Evolutionary conservation across 768 basidiomycete genomes (phyloP).

Genomic region (Flagelloscypha sp.): DNA sequence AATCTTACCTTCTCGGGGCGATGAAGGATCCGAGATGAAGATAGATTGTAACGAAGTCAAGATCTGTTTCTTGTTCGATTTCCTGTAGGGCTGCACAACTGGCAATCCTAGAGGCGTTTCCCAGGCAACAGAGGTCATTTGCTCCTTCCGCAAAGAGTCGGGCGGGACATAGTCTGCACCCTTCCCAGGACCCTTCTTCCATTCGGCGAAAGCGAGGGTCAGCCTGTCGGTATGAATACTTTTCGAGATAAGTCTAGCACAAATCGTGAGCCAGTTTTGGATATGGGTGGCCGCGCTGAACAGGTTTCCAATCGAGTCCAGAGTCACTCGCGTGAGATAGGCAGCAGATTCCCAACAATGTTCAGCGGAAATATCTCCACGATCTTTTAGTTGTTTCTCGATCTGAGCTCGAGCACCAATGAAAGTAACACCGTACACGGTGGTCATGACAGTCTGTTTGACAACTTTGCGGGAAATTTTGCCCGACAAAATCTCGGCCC

Average conservation of each 20-base stretch:
- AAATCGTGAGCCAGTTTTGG: slow-evolving; percentile 82
- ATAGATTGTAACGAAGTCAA: slow-evolving; percentile 80
- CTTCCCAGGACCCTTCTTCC: slow-evolving; percentile 10
- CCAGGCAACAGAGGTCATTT: slow-evolving; percentile 96
- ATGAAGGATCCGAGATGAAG: slow-evolving; percentile 81
- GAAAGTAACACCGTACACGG: slow-evolving; percentile 96
- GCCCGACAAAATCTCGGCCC: slow-evolving; percentile 58
- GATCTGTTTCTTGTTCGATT: slow-evolving; percentile 73
- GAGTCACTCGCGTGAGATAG: slow-evolving; percentile 76
- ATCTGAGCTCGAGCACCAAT: slow-evolving; percentile 94
- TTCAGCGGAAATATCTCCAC: slow-evolving; percentile 63
- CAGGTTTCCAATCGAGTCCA: slow-evolving; percentile 80
- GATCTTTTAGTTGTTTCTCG: slow-evolving; percentile 75
- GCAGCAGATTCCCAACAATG: slow-evolving; percentile 65
- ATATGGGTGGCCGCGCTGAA: slow-evolving; percentile 91
- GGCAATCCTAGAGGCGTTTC: slow-evolving; percentile 93
- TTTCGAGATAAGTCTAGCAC: slow-evolving; percentile 78
- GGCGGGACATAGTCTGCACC: slow-evolving; percentile 14
- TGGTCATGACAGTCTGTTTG: slow-evolving; percentile 99
- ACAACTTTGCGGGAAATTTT: slow-evolving; percentile 90
- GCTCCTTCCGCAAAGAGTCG: slow-evolving; percentile 62
- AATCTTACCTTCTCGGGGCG: slow-evolving; percentile 53
- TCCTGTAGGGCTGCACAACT: slow-evolving; percentile 93
- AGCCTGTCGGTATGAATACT: slow-evolving; percentile 72
- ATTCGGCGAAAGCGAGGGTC: slow-evolving; percentile 29